phyloP scores from a whole-genome alignment of 208 protist species.

The Trypanosoma cruzi region DNA sequence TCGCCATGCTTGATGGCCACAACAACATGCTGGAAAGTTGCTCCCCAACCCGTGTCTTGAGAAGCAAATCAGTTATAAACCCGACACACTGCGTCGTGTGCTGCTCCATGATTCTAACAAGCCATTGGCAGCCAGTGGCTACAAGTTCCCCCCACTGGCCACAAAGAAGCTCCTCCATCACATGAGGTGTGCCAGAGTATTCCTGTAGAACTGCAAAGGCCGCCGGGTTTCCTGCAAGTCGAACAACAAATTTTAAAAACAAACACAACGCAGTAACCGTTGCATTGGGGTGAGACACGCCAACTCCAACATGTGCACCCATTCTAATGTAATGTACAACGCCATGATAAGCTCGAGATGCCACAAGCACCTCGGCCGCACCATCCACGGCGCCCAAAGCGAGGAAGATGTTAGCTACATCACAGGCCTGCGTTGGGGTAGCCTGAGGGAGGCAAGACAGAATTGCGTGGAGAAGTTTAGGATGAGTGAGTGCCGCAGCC shows the following conservation, averaged over 20 bases:
- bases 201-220: constrained; percentile 30
- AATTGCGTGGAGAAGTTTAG: constrained; percentile 31
- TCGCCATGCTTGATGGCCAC: constrained; percentile 28
- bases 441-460: constrained; percentile 15
- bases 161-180: constrained; percentile 36
- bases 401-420: constrained; percentile 21
- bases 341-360: constrained; percentile 34
- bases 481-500: constrained; percentile 14
- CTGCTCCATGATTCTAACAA: constrained; percentile 7
- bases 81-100: neutral
- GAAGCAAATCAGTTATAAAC: constrained; percentile 32
- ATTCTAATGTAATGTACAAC: constrained; percentile 24
- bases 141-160: constrained; percentile 52
- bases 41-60: constrained; percentile 28
- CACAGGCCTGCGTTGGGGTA: constrained; percentile 13
- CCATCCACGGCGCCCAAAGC: constrained; percentile 9
- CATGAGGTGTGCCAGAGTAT: neutral
- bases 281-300: constrained; percentile 1
- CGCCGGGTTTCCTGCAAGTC: constrained; percentile 30
- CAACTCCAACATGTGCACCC: neutral
- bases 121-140: constrained; percentile 31
- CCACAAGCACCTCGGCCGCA: constrained; percentile 42
- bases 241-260: constrained; percentile 29
- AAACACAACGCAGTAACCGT: constrained; percentile 31
- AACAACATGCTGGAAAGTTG: constrained; percentile 20